Percentiles rank a stretch among this genome's conserved stretches.
phyloP scores from a whole-genome alignment of 2,329 filamentous ascomycete genomes.

The Dactylellina drechsleri region DNA sequence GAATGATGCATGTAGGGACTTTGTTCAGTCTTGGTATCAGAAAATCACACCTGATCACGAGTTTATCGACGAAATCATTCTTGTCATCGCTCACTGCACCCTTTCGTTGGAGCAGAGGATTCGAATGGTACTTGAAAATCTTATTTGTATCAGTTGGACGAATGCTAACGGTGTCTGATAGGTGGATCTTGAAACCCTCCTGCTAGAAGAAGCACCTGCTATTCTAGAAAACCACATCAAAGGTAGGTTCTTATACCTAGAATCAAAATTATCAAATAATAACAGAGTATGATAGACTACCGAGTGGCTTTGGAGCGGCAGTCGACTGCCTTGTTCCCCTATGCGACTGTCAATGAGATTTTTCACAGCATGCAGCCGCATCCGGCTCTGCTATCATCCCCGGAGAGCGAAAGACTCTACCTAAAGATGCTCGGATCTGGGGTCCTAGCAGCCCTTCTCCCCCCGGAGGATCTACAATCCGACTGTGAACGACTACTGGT shows the following conservation, averaged over 20 bases:
- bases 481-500: constrained; percentile 83
- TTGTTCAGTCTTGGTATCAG: constrained; percentile 90
- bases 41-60: constrained; percentile 90
- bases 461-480: constrained; percentile 91
- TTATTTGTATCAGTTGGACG: constrained; percentile 11
- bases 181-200: constrained; percentile 77
- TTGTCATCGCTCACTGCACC: constrained; percentile 91
- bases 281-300: constrained; percentile 49
- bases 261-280: no score
- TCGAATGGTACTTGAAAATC: constrained; percentile 68
- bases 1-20: constrained; percentile 70
- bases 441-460: constrained; percentile 82
- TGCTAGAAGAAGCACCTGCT: constrained; percentile 88
- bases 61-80: constrained; percentile 87
- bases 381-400: constrained; percentile 69
- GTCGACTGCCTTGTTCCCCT: constrained; percentile 54
- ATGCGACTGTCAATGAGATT: constrained; percentile 56
- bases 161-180: constrained; percentile 13
- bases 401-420: constrained; percentile 81
- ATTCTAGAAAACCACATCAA: constrained; percentile 81
- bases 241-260: constrained; percentile 66
- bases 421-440: constrained; percentile 87
- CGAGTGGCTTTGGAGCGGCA: constrained; percentile 54
- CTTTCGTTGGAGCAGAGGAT: constrained; percentile 86
- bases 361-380: constrained; percentile 59